These are phyloP conservation scores for Pseudogymnoascus sp. DNA, from an alignment of 2,329 filamentous ascomycete species.

Conservation along the genomic window DNA sequence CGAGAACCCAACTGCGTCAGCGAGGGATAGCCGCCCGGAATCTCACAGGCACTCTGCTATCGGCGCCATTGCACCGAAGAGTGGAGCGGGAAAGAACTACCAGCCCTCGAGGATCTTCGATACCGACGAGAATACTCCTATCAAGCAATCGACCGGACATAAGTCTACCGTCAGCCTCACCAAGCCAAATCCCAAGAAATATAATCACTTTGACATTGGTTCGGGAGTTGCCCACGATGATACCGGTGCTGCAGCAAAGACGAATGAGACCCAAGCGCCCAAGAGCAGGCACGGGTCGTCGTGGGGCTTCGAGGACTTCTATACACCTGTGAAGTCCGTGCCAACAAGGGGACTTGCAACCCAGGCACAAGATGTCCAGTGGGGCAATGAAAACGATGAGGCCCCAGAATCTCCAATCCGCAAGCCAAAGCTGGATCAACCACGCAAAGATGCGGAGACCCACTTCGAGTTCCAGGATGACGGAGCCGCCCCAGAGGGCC, in stretches of 20 bases:
- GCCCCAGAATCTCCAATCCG: slow-evolving; percentile 50
- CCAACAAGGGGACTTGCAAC: slow-evolving; percentile 43
- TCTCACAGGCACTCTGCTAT: slow-evolving; percentile 2
- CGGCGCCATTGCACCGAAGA: slow-evolving; percentile 38
- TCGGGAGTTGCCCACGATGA: slow-evolving; percentile 47
- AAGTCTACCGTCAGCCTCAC: slow-evolving; percentile 38
- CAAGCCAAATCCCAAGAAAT: slow-evolving; percentile 67
- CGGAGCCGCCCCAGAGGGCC: slow-evolving; percentile 46
- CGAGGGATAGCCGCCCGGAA: slow-evolving; percentile 8
- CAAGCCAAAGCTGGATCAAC: slow-evolving; percentile 51
- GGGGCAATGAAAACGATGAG: slow-evolving; percentile 63
- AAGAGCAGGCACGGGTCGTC: slow-evolving; percentile 60
- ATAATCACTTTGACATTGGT: slow-evolving; percentile 75
- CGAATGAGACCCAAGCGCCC: slow-evolving; percentile 14
- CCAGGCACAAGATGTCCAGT: slow-evolving; percentile 65
- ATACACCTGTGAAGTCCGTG: slow-evolving; percentile 67
- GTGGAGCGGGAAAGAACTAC: slow-evolving; percentile 52
- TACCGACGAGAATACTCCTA: slow-evolving; percentile 40
- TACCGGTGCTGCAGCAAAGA: slow-evolving; percentile 30
- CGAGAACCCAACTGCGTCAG: slow-evolving; percentile 3
- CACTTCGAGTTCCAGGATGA: slow-evolving; percentile 84
- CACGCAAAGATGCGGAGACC: slow-evolving; percentile 69
- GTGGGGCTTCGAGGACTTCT: slow-evolving; percentile 86
- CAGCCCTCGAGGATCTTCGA: slow-evolving; percentile 58
- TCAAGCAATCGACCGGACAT: slow-evolving; percentile 34